Base-by-base conservation (phyloP, 1,284 basidiomycete genomes). In the Rhodotorula sp. region DNA sequence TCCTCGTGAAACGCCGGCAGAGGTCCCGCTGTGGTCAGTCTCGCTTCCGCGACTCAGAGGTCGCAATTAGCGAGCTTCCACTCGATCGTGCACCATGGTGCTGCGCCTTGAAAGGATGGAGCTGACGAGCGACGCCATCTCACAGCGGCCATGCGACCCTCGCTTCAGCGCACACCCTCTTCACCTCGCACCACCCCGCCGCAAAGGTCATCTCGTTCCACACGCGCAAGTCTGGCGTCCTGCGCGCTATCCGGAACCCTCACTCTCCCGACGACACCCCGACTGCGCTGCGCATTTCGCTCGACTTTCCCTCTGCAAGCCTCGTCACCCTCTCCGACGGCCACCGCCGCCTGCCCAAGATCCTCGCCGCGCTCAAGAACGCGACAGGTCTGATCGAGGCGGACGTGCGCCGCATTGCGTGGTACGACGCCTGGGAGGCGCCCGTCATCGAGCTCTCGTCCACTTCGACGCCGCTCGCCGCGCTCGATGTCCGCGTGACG, bases 111-210 rank as follows among this genome's bases (percentile, higher is more conserved):
- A 34, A 34, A 34, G 34, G 34, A 34, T 34, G 34, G 34, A 34
- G 5, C 34, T 34, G 34, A 34, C 34, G 34, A 34, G 34, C 34
- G 5, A 34, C 34, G 34, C 34, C 34, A 3, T 16, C 7, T 34
- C 48, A 9, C 61, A 71, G 86, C 71, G 86, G 86, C 42, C 87
- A 87, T 74, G 87, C 81, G 7, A 84, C 85, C 1, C 76, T 87
- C 46, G 86, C 85, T 0, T 80, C 85, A 8, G 82, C 84, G 0
- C 80, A 82, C 58, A 80, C 81, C 9, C 72, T 87, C 14, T 85
- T 87, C 70, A 75, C 79, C 2, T 69, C 79, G 8, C 21, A 54
- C 34, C 59, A 70, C 48, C 63, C 77, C 77, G 0, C 77, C 73
- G 65, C 73, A 77, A n/a, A 81, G 4, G 72, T 77, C 5, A 77